These are phyloP conservation scores for Magnusiomyces suaveolens DNA, from an alignment of 1,139 yeast species.

Conservation along the genomic window DNA sequence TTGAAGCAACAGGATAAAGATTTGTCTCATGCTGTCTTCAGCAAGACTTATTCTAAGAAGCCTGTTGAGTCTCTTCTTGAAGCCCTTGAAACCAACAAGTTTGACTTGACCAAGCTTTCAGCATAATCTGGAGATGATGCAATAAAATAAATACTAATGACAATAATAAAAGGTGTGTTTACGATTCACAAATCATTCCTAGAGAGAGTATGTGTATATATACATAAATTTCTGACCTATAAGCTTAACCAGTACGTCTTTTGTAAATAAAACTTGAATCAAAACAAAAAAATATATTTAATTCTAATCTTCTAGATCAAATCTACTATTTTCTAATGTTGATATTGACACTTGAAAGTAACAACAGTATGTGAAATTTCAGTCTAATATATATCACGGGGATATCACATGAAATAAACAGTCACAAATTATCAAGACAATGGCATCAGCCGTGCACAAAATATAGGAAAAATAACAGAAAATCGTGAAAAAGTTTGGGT, in stretches of 20 bases:
- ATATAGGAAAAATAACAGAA: neutral
- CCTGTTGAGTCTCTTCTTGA: conserved; percentile 38
- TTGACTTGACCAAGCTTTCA: conserved; percentile 12
- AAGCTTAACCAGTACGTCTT: neutral
- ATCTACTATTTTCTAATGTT: too few relatives aligned
- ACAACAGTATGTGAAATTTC: neutral
- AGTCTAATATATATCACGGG: neutral
- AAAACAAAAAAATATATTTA: neutral
- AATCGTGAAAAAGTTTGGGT: neutral
- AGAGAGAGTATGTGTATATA: neutral
- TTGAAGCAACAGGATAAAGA: conserved; percentile 39
- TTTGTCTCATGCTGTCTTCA: conserved; percentile 40
- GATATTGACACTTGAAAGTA: too few relatives aligned
- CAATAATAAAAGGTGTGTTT: too few relatives aligned
- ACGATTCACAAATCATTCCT: neutral
- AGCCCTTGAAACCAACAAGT: conserved; percentile 23
- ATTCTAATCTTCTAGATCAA: too few relatives aligned
- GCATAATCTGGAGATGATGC: conserved; percentile 5
- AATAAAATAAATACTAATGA: too few relatives aligned
- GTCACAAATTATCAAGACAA: neutral
- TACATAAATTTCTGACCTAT: neutral
- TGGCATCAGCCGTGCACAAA: neutral
- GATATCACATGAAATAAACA: neutral
- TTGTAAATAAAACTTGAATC: neutral
- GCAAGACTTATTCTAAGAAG: conserved; percentile 35